Evolutionary conservation across 305 asterid genomes (phyloP), one percentile per base, ranked within the genome.

Genomic region (Rubia occidens): DNA sequence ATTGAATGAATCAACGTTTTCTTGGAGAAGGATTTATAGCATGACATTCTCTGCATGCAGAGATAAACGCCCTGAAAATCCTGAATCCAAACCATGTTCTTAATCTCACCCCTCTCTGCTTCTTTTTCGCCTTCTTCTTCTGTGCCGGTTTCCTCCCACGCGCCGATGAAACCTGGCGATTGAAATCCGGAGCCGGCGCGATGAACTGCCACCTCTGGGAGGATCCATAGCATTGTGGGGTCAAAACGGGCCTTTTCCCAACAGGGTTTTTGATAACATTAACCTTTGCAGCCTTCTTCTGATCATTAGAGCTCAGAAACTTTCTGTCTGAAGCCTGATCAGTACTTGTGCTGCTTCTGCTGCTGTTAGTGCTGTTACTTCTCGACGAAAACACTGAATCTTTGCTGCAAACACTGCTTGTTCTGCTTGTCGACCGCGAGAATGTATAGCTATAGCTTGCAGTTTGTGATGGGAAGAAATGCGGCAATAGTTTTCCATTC

Each of bases 401-500:
- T 66, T 76, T 83, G 79, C 92, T 86, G 45, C 87, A 75, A 13
- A 68, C 82, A 45, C 87, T 87, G 83, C 95, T 86, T 11, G 89
- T 69, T 45, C 86, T 68, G 78, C 95, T 88, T 1, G 84, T 83
- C 3, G 96, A 91, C 39, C 91, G 76, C 24, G 90, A 86, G 40
- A 69, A 79, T 6, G 47, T 62, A 37, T 29, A 29, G 40, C 84
- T 66, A 59, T 45, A 42, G 0, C 67, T 58, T 0, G 80, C 40
- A 0, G 82, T 68, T 26, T 77, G 88, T 54, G 59, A 49, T 0
- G 95, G 94, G 54, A 86, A 89, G 6, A 74, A 67, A 67, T 91
- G 97, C 8, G 96, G 97, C 20, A 87, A 65, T 5, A 91, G 88
- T 70, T 68, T 78, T 49, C 97, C 97, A 10, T 91, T 87, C 72